These are phyloP conservation scores for Ceriops decandra DNA, from an alignment of 345 rosid genomes.

Conservation along the genomic window DNA sequence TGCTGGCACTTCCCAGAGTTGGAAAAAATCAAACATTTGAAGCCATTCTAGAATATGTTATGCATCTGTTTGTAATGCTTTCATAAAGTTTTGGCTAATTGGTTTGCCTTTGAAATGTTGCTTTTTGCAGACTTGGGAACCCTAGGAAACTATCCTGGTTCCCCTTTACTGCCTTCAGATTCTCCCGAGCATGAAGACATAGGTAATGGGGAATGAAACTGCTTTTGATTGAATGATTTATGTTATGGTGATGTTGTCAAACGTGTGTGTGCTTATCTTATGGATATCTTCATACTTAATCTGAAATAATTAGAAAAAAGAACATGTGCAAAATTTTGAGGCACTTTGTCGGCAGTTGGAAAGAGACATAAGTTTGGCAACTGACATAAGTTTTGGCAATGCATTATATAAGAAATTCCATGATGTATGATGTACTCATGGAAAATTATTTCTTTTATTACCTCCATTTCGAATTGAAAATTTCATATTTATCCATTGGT, in stretches of 20 bases:
- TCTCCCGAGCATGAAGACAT: slow-evolving; percentile 89
- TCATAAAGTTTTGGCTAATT: neutral
- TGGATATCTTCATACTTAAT: neutral
- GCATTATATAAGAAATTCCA: neutral
- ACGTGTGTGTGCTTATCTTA: slow-evolving; percentile 1
- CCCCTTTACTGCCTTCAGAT: slow-evolving; percentile 91
- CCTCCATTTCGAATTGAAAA: neutral
- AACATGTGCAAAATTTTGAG: neutral
- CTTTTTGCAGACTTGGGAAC: slow-evolving; percentile 76
- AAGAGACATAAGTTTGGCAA: neutral
- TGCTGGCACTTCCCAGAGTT: too few species aligned
- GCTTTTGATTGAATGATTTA: neutral
- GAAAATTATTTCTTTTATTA: neutral
- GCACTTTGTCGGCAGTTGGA: neutral
- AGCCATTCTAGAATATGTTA: neutral
- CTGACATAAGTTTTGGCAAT: neutral
- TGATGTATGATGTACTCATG: neutral
- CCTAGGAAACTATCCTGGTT: slow-evolving; percentile 87
- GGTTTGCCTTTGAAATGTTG: slow-evolving; percentile 14
- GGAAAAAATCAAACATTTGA: neutral
- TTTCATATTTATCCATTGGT: neutral
- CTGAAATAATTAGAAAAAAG: neutral
- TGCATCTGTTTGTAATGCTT: neutral
- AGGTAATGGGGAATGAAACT: slow-evolving; percentile 43
- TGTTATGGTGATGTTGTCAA: neutral